phyloP scores from a whole-genome alignment of 768 basidiomycete genomes.

The Russula dissimulans region DNA sequence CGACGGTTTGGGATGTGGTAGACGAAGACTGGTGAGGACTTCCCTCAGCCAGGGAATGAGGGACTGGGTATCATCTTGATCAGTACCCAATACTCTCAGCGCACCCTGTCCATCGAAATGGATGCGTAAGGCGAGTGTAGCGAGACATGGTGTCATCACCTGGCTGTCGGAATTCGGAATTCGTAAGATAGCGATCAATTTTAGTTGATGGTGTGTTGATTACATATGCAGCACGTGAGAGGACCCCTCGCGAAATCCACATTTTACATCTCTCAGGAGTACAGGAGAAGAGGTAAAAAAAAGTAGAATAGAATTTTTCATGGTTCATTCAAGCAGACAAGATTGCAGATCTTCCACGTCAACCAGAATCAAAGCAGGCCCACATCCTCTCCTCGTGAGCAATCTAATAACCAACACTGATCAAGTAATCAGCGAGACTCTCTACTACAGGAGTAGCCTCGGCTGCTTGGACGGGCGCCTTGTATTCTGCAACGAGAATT shows the following conservation, averaged over 20 bases:
- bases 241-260: background rate
- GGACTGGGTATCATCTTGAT: background rate
- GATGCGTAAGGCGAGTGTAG: conserved; percentile 8
- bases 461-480: conserved; percentile 48
- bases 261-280: background rate
- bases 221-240: background rate
- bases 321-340: background rate
- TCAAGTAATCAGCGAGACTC: conserved; percentile 71
- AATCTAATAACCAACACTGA: conserved; percentile 41
- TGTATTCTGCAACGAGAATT: conserved; percentile 74
- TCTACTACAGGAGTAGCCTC: conserved; percentile 64
- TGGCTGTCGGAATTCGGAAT: too few species aligned
- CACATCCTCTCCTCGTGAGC: background rate
- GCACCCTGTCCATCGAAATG: background rate
- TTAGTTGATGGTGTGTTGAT: background rate
- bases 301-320: background rate
- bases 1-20: conserved; percentile 6
- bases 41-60: conserved; percentile 7
- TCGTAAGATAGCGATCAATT: too few species aligned
- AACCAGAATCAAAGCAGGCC: conserved; percentile 4
- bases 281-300: background rate
- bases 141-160: background rate
- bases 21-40: background rate
- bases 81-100: background rate
- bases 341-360: background rate